phyloP scores from a whole-genome alignment of 345 rosid species.

The Orychophragmus violaceus region DNA sequence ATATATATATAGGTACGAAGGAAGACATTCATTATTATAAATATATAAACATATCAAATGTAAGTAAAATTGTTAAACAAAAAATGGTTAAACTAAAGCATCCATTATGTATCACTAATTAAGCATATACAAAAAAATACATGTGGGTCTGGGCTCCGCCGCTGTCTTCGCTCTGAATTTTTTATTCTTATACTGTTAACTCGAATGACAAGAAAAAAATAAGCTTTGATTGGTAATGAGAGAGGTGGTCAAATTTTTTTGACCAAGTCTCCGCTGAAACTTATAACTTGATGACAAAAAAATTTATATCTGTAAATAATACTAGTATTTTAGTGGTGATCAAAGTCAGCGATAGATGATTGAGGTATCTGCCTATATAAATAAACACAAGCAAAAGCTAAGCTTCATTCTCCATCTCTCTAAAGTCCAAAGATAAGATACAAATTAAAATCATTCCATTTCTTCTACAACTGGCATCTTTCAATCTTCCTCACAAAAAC shows the following conservation, averaged over 20 bases:
- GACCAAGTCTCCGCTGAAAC: conserved; percentile 13
- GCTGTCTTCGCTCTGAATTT: too few species aligned
- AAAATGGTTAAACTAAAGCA: too few species aligned
- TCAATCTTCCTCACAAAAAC: background rate
- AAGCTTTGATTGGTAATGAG: too few species aligned
- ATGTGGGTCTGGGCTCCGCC: too few species aligned
- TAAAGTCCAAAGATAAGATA: conserved; percentile 8
- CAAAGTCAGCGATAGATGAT: conserved; percentile 15
- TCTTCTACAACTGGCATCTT: background rate
- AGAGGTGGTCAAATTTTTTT: background rate
- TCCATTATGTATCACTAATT: too few species aligned
- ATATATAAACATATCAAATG: too few species aligned
- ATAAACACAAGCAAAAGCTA: background rate
- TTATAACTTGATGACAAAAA: too few species aligned
- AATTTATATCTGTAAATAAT: too few species aligned
- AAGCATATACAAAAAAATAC: too few species aligned
- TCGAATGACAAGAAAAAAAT: background rate
- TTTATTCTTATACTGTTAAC: background rate
- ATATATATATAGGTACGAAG: too few species aligned
- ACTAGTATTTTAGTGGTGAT: background rate
- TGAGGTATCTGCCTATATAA: background rate
- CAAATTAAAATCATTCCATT: background rate
- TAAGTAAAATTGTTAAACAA: too few species aligned
- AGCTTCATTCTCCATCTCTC: background rate
- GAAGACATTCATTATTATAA: too few species aligned